A percentile compares a stretch with the other conserved stretches of the same genome.
Conservation (phyloP, 208 protist species). For the Zelonia costaricensis region DNA sequence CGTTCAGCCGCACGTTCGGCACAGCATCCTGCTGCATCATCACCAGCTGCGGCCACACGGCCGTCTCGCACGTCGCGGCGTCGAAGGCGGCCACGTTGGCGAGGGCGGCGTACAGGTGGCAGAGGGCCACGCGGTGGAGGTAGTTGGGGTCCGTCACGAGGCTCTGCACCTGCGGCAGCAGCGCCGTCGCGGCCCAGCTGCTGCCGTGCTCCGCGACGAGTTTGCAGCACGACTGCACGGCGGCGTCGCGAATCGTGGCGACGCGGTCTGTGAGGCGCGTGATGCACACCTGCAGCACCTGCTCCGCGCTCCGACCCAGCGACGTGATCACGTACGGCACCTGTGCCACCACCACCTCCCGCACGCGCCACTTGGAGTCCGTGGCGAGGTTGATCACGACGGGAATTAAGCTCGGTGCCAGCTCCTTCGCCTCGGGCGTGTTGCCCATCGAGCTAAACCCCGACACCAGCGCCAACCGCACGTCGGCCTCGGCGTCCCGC, state of each 20-base stretch:
- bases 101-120: constrained; percentile 72
- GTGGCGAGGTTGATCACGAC: constrained; percentile 76
- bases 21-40: constrained; percentile 66
- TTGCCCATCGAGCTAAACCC: constrained; percentile 88
- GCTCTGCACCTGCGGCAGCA: constrained; percentile 68
- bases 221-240: constrained; percentile 81
- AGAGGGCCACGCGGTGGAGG: constrained; percentile 75
- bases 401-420: constrained; percentile 84
- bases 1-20: constrained; percentile 85
- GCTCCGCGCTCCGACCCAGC: constrained; percentile 61
- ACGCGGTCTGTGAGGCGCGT: constrained; percentile 82
- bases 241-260: constrained; percentile 81
- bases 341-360: constrained; percentile 83
- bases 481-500: constrained; percentile 76
- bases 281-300: constrained; percentile 84
- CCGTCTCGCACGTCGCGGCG: constrained; percentile 37
- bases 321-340: constrained; percentile 84
- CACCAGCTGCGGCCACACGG: constrained; percentile 68
- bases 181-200: constrained; percentile 52
- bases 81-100: constrained; percentile 57
- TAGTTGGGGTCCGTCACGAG: constrained; percentile 72
- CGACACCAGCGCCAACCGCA: constrained; percentile 83
- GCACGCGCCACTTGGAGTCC: constrained; percentile 89
- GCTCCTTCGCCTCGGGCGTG: constrained; percentile 75
- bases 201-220: constrained; percentile 69